Evolutionary conservation across 2,329 filamentous ascomycete genomes (phyloP).

Genomic region (Botrytis paeoniae): DNA sequence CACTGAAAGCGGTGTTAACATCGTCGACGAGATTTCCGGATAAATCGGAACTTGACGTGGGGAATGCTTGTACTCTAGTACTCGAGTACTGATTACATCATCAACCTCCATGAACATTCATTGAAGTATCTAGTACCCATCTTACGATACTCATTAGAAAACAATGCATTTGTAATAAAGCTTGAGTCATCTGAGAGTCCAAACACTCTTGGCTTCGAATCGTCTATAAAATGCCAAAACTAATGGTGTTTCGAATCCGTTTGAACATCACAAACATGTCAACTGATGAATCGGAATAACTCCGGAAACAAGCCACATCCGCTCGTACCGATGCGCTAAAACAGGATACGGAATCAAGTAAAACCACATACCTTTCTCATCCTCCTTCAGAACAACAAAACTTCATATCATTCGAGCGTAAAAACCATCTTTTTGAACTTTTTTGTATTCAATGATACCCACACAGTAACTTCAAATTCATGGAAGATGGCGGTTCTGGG

Average conservation of each 20-base stretch:
- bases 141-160: neutral
- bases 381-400: neutral
- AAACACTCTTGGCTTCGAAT: neutral
- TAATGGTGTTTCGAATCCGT: neutral
- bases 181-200: neutral
- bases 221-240: neutral
- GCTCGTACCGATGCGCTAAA: slow-evolving; percentile 1
- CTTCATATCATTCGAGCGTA: neutral
- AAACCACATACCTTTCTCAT: neutral
- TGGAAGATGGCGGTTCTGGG: slow-evolving; percentile 28
- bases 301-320: slow-evolving; percentile 10
- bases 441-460: neutral
- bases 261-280: neutral
- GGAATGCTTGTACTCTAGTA: neutral
- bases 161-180: neutral
- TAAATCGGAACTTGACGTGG: neutral
- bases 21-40: neutral
- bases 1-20: neutral
- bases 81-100: neutral
- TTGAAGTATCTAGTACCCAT: neutral
- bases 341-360: neutral
- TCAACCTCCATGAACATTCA: neutral
- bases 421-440: too few relatives aligned
- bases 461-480: slow-evolving; percentile 3
- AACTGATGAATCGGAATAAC: neutral